Conservation (phyloP, 257 asterid species). For the Forsythia suspensa region DNA sequence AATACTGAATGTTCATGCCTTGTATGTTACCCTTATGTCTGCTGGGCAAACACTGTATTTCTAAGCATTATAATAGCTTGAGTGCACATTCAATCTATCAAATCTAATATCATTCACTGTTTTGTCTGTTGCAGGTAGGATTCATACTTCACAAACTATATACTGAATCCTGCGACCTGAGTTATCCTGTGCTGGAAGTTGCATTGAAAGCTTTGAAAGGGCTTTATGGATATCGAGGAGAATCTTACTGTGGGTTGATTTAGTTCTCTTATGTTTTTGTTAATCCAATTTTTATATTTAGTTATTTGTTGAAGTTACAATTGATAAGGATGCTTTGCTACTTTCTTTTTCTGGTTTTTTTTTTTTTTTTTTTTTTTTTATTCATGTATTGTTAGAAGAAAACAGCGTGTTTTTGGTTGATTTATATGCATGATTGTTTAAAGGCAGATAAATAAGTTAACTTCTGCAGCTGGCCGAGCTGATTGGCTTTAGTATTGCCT, state of each 20-base stretch:
- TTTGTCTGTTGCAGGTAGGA: conserved; percentile 25
- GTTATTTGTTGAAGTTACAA: neutral
- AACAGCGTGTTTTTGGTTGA: neutral
- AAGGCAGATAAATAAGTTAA: neutral
- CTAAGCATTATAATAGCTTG: neutral
- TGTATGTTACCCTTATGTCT: neutral
- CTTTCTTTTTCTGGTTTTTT: neutral
- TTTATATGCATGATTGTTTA: neutral
- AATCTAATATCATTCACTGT: neutral
- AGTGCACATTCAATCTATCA: neutral
- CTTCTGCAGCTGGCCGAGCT: conserved; percentile 67
- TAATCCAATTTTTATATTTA: conserved; percentile 1
- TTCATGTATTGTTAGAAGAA: neutral
- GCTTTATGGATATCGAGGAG: neutral
- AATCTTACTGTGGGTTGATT: neutral
- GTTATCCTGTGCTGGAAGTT: conserved; percentile 13
- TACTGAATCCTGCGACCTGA: neutral
- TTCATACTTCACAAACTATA: neutral
- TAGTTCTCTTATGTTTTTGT: neutral
- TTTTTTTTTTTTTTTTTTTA: too few relatives aligned
- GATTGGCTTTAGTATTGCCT: conserved; percentile 50
- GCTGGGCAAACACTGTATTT: neutral
- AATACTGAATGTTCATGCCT: neutral
- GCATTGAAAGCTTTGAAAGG: conserved; percentile 1
- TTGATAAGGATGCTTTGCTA: neutral